Evolutionary conservation across 1,139 yeast species (phyloP).

Genomic region (Candida gigantensis): DNA sequence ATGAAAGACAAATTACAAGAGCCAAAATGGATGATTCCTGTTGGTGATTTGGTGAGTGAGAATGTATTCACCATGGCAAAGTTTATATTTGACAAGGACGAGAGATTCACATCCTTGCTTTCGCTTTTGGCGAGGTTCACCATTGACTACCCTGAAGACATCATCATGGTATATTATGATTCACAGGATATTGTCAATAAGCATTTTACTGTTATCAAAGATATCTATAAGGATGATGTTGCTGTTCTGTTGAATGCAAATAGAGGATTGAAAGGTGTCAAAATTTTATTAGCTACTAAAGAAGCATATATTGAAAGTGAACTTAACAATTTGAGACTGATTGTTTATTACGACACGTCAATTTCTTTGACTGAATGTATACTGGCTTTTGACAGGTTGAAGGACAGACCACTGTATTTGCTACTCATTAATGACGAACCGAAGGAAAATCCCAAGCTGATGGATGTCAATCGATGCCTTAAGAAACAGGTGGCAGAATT

Average conservation of each 20-base stretch:
- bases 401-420: neutral
- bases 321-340: neutral
- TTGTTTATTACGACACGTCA: too few species aligned
- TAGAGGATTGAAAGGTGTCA: too few species aligned
- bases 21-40: neutral
- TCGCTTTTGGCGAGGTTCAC: too few species aligned
- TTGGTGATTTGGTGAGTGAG: neutral
- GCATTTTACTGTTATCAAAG: too few species aligned
- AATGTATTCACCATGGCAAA: neutral
- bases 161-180: too few species aligned
- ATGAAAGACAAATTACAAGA: neutral
- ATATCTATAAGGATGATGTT: too few species aligned
- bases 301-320: neutral
- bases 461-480: neutral
- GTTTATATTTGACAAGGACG: neutral
- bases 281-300: too few species aligned
- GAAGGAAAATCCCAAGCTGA: neutral
- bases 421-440: neutral
- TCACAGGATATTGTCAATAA: too few species aligned
- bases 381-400: neutral
- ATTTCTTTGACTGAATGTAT: neutral
- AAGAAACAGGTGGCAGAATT: neutral
- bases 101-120: neutral
- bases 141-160: too few species aligned
- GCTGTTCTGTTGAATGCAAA: too few species aligned